These are phyloP conservation scores for Phragmites australis DNA, from an alignment of 176 grass and related monocot species.

Conservation along the genomic window DNA sequence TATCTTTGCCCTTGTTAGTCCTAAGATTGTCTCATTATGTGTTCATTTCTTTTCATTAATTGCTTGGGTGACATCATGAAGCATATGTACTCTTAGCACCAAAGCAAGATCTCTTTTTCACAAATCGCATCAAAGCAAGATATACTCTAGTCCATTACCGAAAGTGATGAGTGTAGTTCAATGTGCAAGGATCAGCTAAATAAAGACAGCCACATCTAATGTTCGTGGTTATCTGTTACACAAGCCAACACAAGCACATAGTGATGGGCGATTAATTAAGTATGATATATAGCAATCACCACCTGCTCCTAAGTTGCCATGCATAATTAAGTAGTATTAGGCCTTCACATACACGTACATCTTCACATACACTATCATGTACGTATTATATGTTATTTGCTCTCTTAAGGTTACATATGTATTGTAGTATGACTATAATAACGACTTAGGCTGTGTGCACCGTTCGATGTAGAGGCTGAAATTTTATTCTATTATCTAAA, in stretches of 20 bases:
- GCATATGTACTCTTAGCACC: conserved; percentile 32
- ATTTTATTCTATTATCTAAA: too few relatives aligned
- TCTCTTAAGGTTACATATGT: too few relatives aligned
- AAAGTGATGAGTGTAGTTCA: conserved; percentile 19
- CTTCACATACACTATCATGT: too few relatives aligned
- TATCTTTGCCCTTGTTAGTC: neutral
- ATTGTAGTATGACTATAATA: too few relatives aligned
- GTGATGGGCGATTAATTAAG: neutral
- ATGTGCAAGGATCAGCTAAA: neutral
- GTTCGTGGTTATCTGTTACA: conserved; percentile 23
- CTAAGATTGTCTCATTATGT: neutral
- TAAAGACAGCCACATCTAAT: conserved; percentile 5
- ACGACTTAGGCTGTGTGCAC: too few relatives aligned
- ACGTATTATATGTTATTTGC: too few relatives aligned
- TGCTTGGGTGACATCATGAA: neutral
- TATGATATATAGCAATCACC: neutral
- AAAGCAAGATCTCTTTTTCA: conserved; percentile 37
- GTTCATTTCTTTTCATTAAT: neutral
- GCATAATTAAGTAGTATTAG: too few relatives aligned
- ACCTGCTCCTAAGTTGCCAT: neutral
- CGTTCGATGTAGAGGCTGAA: too few relatives aligned
- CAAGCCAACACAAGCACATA: neutral
- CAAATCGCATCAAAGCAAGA: conserved; percentile 41
- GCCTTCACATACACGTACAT: too few relatives aligned
- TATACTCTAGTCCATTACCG: conserved; percentile 29